A percentile compares a stretch with the other conserved stretches of the same genome.
These are phyloP conservation scores for Umbellularia californica DNA, from an alignment of 164 flowering plant species.

Conservation along the genomic window DNA sequence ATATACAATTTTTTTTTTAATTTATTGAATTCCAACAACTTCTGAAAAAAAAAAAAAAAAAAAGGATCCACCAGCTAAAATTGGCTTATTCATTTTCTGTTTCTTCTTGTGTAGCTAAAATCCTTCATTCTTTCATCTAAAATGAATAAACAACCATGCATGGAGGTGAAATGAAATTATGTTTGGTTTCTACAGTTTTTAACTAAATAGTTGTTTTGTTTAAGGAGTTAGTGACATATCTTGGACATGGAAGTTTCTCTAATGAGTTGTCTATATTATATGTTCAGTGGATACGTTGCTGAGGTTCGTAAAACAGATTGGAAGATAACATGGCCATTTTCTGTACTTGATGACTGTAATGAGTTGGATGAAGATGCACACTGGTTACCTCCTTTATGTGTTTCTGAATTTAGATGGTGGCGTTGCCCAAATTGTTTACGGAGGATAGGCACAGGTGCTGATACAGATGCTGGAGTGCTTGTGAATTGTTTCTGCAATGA, in stretches of 20 bases:
- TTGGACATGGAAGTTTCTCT: neutral
- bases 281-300: constrained; percentile 63
- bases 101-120: neutral
- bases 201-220: neutral
- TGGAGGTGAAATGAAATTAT: neutral
- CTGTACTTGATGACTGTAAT: constrained; percentile 13
- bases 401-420: constrained; percentile 60
- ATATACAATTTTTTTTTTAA: too few relatives aligned
- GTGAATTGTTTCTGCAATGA: constrained; percentile 4
- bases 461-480: constrained; percentile 12
- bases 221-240: neutral
- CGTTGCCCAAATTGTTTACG: constrained; percentile 42
- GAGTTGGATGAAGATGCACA: constrained; percentile 22
- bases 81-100: neutral
- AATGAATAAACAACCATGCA: neutral
- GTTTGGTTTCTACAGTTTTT: too few relatives aligned
- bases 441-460: constrained; percentile 12
- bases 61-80: neutral
- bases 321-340: constrained; percentile 56
- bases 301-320: constrained; percentile 47
- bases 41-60: neutral
- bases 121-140: neutral
- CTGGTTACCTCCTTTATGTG: constrained; percentile 51
- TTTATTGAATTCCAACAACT: too few relatives aligned
- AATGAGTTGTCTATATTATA: constrained; percentile 11